Evolutionary conservation across 2,329 filamentous ascomycete genomes (phyloP).

Genomic region (Aspergillus tanneri): DNA sequence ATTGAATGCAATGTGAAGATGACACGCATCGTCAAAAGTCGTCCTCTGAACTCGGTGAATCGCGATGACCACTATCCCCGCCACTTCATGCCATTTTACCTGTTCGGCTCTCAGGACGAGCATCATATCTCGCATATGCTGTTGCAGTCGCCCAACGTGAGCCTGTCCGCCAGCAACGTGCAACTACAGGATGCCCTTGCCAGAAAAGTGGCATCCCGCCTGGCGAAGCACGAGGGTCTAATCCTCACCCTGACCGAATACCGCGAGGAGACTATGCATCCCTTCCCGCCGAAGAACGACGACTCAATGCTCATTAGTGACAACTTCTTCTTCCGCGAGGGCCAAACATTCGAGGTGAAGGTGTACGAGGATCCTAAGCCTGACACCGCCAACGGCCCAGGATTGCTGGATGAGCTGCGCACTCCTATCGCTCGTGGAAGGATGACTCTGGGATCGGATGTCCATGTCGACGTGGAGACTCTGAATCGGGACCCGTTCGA

Average conservation of each 20-base stretch:
- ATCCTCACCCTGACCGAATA: conserved; percentile 35
- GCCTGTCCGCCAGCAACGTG: conserved; percentile 29
- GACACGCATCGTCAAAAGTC: conserved; percentile 21
- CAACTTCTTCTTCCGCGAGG: conserved; percentile 36
- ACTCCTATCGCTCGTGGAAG: conserved; percentile 5
- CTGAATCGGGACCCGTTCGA: conserved; percentile 8
- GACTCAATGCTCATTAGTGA: conserved; percentile 10
- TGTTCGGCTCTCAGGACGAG: conserved; percentile 42
- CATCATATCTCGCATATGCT: conserved; percentile 48
- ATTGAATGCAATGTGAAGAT: conserved; percentile 21
- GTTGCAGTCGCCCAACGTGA: conserved; percentile 44
- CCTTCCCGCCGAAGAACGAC: conserved; percentile 32
- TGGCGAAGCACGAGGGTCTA: too few relatives aligned
- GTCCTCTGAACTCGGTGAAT: conserved; percentile 38
- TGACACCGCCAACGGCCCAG: neutral
- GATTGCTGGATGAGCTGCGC: conserved; percentile 4
- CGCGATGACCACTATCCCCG: conserved; percentile 39
- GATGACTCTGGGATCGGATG: conserved; percentile 4
- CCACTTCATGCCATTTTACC: conserved; percentile 46
- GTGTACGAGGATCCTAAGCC: conserved; percentile 30
- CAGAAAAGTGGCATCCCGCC: too few relatives aligned
- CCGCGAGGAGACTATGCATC: conserved; percentile 42
- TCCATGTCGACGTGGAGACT: conserved; percentile 7
- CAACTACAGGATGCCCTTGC: conserved; percentile 14
- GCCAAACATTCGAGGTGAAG: conserved; percentile 28